Conservation (phyloP, 441 rosid species). For the Erodium moschatum region DNA sequence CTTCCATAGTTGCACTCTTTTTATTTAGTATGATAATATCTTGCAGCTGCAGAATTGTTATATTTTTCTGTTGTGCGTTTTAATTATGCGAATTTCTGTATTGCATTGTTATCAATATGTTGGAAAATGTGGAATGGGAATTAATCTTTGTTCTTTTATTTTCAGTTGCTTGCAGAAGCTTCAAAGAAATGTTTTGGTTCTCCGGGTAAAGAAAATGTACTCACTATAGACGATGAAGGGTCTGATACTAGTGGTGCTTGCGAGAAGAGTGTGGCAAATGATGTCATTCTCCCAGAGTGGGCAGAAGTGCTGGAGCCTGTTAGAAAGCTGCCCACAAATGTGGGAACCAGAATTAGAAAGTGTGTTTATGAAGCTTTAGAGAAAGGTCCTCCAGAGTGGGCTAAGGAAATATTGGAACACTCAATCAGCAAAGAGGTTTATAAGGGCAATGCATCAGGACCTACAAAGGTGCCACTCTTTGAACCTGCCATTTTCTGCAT, state of each 20-base stretch:
- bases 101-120: neutral
- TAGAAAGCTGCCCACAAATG: slow-evolving; percentile 94
- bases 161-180: slow-evolving; percentile 98
- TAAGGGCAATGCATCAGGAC: slow-evolving; percentile 99
- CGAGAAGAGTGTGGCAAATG: slow-evolving; percentile 41
- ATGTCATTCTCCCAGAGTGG: slow-evolving; percentile 77
- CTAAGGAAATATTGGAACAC: slow-evolving; percentile 67
- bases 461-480: slow-evolving; percentile 66
- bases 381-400: slow-evolving; percentile 93
- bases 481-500: neutral
- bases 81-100: neutral
- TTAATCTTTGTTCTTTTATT: slow-evolving; percentile 21
- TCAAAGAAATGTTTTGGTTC: slow-evolving; percentile 59
- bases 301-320: slow-evolving; percentile 79
- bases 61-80: neutral
- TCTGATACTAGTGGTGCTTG: slow-evolving; percentile 41
- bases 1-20: neutral
- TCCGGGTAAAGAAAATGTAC: slow-evolving; percentile 46
- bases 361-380: slow-evolving; percentile 80
- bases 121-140: neutral
- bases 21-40: neutral
- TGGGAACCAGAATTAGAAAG: slow-evolving; percentile 92
- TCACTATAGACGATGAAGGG: slow-evolving; percentile 62
- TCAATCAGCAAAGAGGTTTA: slow-evolving; percentile 94
- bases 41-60: neutral